Evolutionary conservation across 371 early-diverging fungal genomes (phyloP).

Genomic region (Capniomyces stellatus): DNA sequence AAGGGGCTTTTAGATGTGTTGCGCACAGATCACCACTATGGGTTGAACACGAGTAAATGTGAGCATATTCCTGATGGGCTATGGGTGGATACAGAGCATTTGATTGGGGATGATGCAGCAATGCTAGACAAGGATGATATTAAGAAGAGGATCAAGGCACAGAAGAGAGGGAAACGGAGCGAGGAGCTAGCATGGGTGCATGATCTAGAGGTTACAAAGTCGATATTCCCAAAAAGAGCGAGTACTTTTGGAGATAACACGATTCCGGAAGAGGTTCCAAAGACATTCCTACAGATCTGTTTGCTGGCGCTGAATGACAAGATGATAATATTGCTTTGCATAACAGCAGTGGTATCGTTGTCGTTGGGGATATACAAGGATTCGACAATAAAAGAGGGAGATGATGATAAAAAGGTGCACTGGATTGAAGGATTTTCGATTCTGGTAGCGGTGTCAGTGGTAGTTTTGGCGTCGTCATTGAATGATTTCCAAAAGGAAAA

Average conservation of each 20-base stretch:
- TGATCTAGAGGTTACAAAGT: constrained; percentile 18
- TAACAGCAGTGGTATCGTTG: constrained; percentile 70
- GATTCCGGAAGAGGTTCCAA: constrained; percentile 43
- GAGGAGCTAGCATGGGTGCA: constrained; percentile 13
- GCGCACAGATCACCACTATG: neutral
- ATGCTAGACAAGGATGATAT: constrained; percentile 39
- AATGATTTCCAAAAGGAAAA: constrained; percentile 91
- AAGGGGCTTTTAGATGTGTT: neutral
- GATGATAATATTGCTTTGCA: constrained; percentile 53
- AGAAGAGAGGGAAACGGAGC: neutral
- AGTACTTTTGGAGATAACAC: constrained; percentile 36
- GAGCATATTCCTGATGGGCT: neutral
- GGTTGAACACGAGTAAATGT: neutral
- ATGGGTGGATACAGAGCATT: neutral
- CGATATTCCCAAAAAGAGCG: constrained; percentile 15
- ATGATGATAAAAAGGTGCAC: constrained; percentile 20
- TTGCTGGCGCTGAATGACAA: constrained; percentile 73
- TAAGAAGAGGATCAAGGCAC: too few relatives aligned
- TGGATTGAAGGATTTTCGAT: constrained; percentile 79
- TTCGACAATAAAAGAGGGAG: constrained; percentile 12
- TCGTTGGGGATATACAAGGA: constrained; percentile 75
- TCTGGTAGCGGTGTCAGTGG: constrained; percentile 68
- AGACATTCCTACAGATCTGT: constrained; percentile 48
- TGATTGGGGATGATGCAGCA: too few relatives aligned
- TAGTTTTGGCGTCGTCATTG: constrained; percentile 76